Evolutionary conservation across 148 eudicot species (phyloP).

Genomic region (Oxyria digyna): DNA sequence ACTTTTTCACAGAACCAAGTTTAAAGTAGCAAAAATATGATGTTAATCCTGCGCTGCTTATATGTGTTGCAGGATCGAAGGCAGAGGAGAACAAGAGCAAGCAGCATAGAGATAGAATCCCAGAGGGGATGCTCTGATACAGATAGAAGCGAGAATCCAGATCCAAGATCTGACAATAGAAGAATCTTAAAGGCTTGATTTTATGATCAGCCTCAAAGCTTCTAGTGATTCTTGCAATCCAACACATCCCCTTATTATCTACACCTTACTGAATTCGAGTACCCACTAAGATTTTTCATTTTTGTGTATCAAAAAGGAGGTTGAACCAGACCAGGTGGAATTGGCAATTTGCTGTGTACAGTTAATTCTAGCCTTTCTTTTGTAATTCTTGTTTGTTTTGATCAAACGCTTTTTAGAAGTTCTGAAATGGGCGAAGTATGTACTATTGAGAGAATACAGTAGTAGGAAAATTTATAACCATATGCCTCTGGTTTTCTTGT

Average conservation of each 20-base stretch:
- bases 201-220: background rate
- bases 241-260: background rate
- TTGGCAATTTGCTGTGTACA: background rate
- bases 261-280: background rate
- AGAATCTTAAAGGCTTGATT: conserved; percentile 24
- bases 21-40: background rate
- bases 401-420: background rate
- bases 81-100: conserved; percentile 39
- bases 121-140: conserved; percentile 51
- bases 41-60: background rate
- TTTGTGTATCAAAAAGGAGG: background rate
- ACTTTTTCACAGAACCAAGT: background rate
- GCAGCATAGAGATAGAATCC: conserved; percentile 44
- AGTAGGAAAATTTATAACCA: too few relatives aligned
- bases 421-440: too few relatives aligned
- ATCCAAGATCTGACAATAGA: conserved; percentile 51
- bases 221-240: background rate
- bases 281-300: background rate
- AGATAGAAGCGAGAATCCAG: conserved; percentile 73
- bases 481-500: too few relatives aligned
- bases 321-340: background rate
- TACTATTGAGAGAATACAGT: too few relatives aligned
- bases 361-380: background rate
- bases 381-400: background rate
- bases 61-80: conserved; percentile 56